A percentile compares a stretch with the other conserved stretches of the same genome.
These are phyloP conservation scores for Hypomyces rosellus DNA, from an alignment of 2,329 filamentous ascomycete genomes.

Conservation along the genomic window DNA sequence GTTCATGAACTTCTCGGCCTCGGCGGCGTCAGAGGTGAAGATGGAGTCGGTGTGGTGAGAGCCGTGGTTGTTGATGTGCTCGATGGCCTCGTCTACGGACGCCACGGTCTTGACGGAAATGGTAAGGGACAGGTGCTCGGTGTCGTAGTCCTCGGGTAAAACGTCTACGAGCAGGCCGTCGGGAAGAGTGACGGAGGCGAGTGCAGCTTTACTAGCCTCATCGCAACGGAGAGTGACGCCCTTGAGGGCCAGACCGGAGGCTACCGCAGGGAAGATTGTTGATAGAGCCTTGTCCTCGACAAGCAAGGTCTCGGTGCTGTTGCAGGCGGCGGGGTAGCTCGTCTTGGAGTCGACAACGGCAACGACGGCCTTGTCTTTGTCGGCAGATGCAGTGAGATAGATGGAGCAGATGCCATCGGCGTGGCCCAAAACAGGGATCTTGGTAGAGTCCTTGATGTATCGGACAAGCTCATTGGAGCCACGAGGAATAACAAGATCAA, in stretches of 20 bases:
- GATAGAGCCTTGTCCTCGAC: conserved; percentile 66
- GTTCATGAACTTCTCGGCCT: conserved; percentile 77
- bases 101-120: conserved; percentile 78
- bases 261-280: conserved; percentile 64
- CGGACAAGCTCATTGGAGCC: conserved; percentile 86
- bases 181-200: conserved; percentile 42
- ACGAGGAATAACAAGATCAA: conserved; percentile 91
- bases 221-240: conserved; percentile 85
- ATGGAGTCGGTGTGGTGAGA: conserved; percentile 94
- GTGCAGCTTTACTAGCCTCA: conserved; percentile 54
- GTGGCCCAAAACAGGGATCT: conserved; percentile 92
- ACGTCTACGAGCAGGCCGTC: conserved; percentile 56
- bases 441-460: conserved; percentile 83
- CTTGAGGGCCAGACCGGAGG: conserved; percentile 64
- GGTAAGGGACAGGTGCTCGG: conserved; percentile 81
- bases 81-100: conserved; percentile 63
- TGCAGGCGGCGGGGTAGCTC: conserved; percentile 92
- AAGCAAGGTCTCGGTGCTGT: conserved; percentile 85
- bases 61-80: conserved; percentile 86
- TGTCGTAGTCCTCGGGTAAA: conserved; percentile 67
- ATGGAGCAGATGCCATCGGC: conserved; percentile 88
- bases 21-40: conserved; percentile 60
- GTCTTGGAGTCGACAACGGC: conserved; percentile 90
- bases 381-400: conserved; percentile 76
- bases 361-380: conserved; percentile 61